Evolutionary conservation across 441 rosid species (phyloP), one percentile per base, ranked within the genome.

Genomic region (Croton laevigatus): DNA sequence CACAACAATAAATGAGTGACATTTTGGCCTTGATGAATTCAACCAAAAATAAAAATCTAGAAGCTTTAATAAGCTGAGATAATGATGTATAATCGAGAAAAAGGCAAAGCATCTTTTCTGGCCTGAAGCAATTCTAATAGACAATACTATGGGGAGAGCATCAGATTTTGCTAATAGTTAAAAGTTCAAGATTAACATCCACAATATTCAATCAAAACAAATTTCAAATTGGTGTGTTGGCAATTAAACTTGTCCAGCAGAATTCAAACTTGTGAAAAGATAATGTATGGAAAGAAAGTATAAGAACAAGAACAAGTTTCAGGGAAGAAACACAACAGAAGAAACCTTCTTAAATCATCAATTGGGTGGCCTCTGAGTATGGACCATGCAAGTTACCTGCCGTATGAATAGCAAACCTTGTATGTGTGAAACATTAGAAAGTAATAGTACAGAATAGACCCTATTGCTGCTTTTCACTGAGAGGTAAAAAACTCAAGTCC

Each of bases 231-330:
- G 58, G 32, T 27, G 65, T 55, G 52, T 20, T 14, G 32, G 17
- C n/a, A 32, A 32, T 17, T 13, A 11, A 32, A 49, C 58, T 23
- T 5, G 6, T 51, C 13, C 23, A 14, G 62, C 57, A 38, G 62
- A 68, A 54, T 59, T 65, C 49, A 63, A 42, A 36, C 48, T n/a
- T 37, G 40, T 45, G 44, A 40, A 49, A 68, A 23, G 20, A 51
- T 22, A 2, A 48, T 42, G 22, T 1, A 17, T n/a, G 22, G 17
- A 69, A 59, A 10, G 10, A 65, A 11, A 10, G 32, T 27, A 37
- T 34, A 53, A 53, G n/a, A 22, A n/a, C 6, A 53, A n/a, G 23
- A 19, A 53, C n/a, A 19, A 37, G 57, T 52, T 51, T 48, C 1
- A 12, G 17, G 49, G 44, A 27, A 62, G 8, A n/a, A n/a, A n/a